Evolutionary conservation across 768 basidiomycete species (phyloP), one percentile per base, ranked within the genome.

Genomic region (Psilocybe tampanensis): DNA sequence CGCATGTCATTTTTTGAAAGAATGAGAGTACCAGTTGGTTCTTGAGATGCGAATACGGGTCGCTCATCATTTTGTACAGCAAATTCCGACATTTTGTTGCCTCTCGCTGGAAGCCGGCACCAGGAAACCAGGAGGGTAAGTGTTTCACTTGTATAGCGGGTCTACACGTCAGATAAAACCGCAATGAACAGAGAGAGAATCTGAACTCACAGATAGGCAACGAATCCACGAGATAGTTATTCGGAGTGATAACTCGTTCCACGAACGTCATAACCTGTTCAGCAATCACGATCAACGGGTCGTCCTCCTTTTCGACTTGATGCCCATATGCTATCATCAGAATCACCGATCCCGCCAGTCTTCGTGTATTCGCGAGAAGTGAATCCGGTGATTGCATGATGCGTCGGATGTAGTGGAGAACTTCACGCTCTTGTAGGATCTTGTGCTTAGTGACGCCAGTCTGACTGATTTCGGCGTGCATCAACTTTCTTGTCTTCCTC

Each of bases 271-370:
- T 56, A 8, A 43, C 55, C 18, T 42, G 21, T 6, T 52, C 36
- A 8, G 56, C 32, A 15, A 53, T 1, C 8, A 15, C 15, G 6
- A 76, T 67, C 56, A 74, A 68, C 18, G 66, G 54, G 47, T 76
- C 74, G n/a, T 69, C 60, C 15, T 63, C 63, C 24, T 52, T 58
- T 44, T 63, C 69, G 17, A 73, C 68, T 12, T 70, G 64, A 47
- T 70, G 73, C 8, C 77, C 76, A 58, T 76, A 76, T 1, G 73
- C 65, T 23, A 77, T 68, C 52, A 70, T 68, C 52, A 74, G 56
- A 15, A 71, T 68, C 12, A 72, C 56, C 9, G 69, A 66, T 36
- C 65, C 72, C 11, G 71, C 69, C 13, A 47, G 44, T 12, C 44
- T 29, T 13, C n/a, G n/a, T n/a, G n/a, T n/a, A n/a, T n/a, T n/a